Evolutionary conservation across 768 basidiomycete genomes (phyloP), one percentile per base, ranked within the genome.

Genomic region (Boletus sp.): DNA sequence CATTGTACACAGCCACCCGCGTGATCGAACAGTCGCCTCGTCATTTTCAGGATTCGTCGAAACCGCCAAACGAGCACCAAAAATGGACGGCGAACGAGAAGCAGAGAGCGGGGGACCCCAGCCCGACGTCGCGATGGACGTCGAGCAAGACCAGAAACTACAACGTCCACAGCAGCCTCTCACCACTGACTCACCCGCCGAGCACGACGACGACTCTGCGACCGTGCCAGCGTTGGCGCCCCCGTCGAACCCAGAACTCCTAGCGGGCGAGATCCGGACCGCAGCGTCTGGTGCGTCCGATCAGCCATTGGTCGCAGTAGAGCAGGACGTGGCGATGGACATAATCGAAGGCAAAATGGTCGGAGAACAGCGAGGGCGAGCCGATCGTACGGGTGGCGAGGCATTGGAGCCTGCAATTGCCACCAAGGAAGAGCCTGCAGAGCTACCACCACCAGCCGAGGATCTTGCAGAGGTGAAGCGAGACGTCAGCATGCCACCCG

Each of bases 401-500:
- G 57, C 39, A 20, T 30, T 14, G 24, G 60, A 56, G n/a, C 46
- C 44, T 42, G 28, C 35, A 17, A 24, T 50, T 17, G 1, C 47
- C 56, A 12, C 54, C 32, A 52, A 53, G 17, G 61, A 53, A 18
- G 59, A 52, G 20, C 36, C 57, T 28, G 48, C 52, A 46, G 61
- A 54, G 35, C 35, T 36, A 47, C 53, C 46, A 40, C 48, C 52
- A n/a, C 24, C 55, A 44, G 54, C 54, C 49, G 63, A 64, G 40
- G 58, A 58, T 52, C 55, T 30, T 28, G 54, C 41, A 28, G 61
- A 63, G 46, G 35, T 47, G 29, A 63, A 62, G 59, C 63, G 58
- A 61, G 64, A 70, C 55, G 54, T 70, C 57, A 71, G 61, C 62
- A 59, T 70, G 63, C 59, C 63, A 2, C 64, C 61, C 20, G 44